phyloP scores from a whole-genome alignment of 495 filamentous ascomycete genomes.

The Parachaetomium inaequale region DNA sequence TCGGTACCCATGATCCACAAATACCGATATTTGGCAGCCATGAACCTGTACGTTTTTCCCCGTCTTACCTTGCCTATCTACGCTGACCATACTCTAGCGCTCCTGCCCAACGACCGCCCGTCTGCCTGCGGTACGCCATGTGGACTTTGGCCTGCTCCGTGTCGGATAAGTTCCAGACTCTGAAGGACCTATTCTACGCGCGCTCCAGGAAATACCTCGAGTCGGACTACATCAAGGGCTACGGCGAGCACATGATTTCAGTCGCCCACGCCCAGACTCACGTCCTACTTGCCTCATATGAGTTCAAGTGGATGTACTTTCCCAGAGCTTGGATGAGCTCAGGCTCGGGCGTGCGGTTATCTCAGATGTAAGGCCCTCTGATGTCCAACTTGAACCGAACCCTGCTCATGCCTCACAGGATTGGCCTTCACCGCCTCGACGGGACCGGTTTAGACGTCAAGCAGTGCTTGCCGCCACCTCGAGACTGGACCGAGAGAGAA shows the following conservation, averaged over 20 bases:
- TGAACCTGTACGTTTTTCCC: slow-evolving; percentile 60
- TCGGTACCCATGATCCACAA: slow-evolving; percentile 85
- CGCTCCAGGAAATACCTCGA: slow-evolving; percentile 87
- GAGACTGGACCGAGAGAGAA: slow-evolving; percentile 91
- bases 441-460: slow-evolving; percentile 86
- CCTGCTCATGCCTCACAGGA: slow-evolving; percentile 41
- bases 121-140: slow-evolving; percentile 87
- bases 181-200: slow-evolving; percentile 83
- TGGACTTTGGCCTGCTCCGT: slow-evolving; percentile 85
- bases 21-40: slow-evolving; percentile 74
- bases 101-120: slow-evolving; percentile 79
- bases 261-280: slow-evolving; percentile 80
- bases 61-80: neutral
- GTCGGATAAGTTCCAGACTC: slow-evolving; percentile 69
- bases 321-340: slow-evolving; percentile 92
- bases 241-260: slow-evolving; percentile 81
- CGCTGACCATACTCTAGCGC: slow-evolving; percentile 45
- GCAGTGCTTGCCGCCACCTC: slow-evolving; percentile 77
- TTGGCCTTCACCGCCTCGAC: slow-evolving; percentile 87
- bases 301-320: slow-evolving; percentile 98
- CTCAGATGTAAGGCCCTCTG: slow-evolving; percentile 60
- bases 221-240: slow-evolving; percentile 85
- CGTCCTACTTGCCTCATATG: slow-evolving; percentile 73
- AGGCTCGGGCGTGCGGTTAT: slow-evolving; percentile 70
- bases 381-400: neutral